Evolutionary conservation across 1,284 basidiomycete genomes (phyloP), one percentile per base, ranked within the genome.

Genomic region (Ganoderma meredithae): DNA sequence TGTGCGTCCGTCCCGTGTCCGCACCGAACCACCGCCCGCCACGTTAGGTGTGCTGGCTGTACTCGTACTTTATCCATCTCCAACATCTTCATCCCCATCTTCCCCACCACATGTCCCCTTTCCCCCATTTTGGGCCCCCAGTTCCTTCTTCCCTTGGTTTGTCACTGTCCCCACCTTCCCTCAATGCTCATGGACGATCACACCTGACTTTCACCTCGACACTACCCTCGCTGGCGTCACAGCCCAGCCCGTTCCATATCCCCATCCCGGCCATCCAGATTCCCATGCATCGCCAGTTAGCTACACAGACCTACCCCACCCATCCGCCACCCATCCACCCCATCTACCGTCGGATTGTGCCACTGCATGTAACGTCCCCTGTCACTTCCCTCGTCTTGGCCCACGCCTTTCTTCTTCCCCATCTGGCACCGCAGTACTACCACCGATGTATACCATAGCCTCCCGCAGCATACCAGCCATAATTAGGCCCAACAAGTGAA

Each of bases 361-460:
- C 63, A 69, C 60, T 70, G 72, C 75, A 76, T 76, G 74, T 74
- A 75, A 71, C 60, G n/a, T 44, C 56, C 63, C 60, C 52, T 63
- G 31, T 55, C 40, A 22, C 25, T 19, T 33, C 58, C 59, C 47
- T 52, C 27, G 41, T 69, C 68, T 67, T 41, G 61, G 68, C 66
- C 63, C 66, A 25, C 22, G 65, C 61, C 61, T 66, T 73, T 67
- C 63, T 19, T 19, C 62, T 19, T 53, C 41, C 40, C 69, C 60
- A 71, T 69, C 55, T 67, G 68, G 68, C 74, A 72, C 67, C 55
- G 65, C 66, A 72, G 64, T 72, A 73, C 67, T 70, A 72, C 72
- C 58, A 66, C 66, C 69, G 69, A 67, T 70, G 72, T 74, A 76
- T 76, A 76, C 74, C 75, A 73, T 76, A 76, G 69, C 66, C 62